Base-by-base conservation (phyloP, 208 protist species). In the Plasmodiophora brassicae region DNA sequence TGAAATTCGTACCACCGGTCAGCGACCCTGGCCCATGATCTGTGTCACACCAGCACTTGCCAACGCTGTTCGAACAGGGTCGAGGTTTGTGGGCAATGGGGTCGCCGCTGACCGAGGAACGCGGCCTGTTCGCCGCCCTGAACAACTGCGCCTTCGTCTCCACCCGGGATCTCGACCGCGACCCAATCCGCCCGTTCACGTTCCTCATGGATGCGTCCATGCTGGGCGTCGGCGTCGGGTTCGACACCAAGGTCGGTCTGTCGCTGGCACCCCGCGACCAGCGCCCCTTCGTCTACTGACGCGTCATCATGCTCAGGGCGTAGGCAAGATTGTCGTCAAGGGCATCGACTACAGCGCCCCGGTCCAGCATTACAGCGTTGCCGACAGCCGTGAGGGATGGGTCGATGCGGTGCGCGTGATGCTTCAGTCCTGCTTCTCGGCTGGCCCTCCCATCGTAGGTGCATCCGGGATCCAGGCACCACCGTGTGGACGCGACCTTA, bases 141-240 rank as follows among this genome's bases (percentile, higher is more conserved):
- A 96, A 96, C 86, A 96, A 96, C 85, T 96, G 94, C 54, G 91
- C 92, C 32, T 94, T 94, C 28, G 92, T 94, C 0, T 50, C 20
- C n/a, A 94, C 92, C 0, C 43, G 85, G 1, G 28, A 45, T 14
- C 84, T 93, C 10, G 46, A 72, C 32, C 36, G 46, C 1, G 53
- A 90, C 35, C 84, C 88, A 35, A 84, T 89, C 45, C 22, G 54
- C 39, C 94, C 94, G 0, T 96, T 96, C 71, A 53, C 60, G 1
- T 96, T 96, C 57, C 71, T 96, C 0, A 95, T 96, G 93, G 94
- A 96, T 60, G 89, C 91, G 20, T 78, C 92, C 57, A 95, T 96
- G 94, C 88, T 96, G 57, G 88, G 90, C 25, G 94, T 96, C 1
- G 94, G 94, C 28, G 93, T 95, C 22, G 94, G 94, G 0, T 96